Base-by-base conservation (phyloP, 1,139 yeast genomes). In the Chernovozyma aurita region DNA sequence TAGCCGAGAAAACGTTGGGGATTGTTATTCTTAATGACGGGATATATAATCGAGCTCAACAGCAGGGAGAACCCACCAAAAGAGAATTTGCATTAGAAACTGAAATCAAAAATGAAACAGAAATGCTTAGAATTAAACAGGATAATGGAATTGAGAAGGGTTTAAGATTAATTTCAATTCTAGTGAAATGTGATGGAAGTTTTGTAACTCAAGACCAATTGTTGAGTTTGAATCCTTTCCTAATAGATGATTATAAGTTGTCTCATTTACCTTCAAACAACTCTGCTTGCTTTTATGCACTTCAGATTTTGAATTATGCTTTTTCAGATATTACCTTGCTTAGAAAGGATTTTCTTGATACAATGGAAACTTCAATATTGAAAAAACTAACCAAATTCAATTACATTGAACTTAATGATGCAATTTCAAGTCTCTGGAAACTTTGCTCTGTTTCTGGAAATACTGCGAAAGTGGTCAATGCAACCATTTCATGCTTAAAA, bases 191-290 rank as follows among this genome's bases (percentile, higher is more conserved):
- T 39, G 72, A 73, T 37, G 72, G 73, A 0, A 52, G 63, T 0
- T 61, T 83, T 31, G 63, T 85, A 18, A 62, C 71, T 1, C 88
- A 80, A 47, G 83, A 81, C 38, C 86, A 80, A 41, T 63, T 86
- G n/a, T 53, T 73, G 4, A 59, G 80, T 0, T 53, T 85, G 11
- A 78, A 76, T 43, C 85, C 87, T 0, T 77, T 72, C 50, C 52
- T 84, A 35, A 59, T 76, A 0, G 77, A 75, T 29, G 78, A 72
- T 14, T 48, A 55, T 6, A 47, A 59, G 22, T 7, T 7, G 6
- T 7, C 22, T 20, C 9, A 7, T 7, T 7, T 6, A 7, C 8
- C 22, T 20, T 20, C 22, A 7, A 6, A 20, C 6, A 68, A 65
- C 21, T 43, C 57, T 3, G 47, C 65, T 2, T 63, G 76, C 18